Evolutionary conservation across 2,329 filamentous ascomycete genomes (phyloP).

Genomic region (Fusarium stilboides): DNA sequence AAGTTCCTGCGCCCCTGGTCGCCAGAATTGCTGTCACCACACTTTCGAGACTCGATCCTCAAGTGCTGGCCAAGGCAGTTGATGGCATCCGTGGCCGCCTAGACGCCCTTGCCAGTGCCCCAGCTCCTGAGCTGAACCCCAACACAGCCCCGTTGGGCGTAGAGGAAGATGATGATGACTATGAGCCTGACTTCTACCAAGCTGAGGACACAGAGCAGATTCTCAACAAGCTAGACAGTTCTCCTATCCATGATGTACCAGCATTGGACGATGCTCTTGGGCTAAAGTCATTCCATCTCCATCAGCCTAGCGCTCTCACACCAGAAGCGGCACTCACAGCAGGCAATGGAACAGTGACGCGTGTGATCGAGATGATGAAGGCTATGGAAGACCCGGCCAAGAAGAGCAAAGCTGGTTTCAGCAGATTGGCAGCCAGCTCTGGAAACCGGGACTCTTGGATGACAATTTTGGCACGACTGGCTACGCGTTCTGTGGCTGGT

Average conservation of each 20-base stretch:
- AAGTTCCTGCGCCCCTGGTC: conserved; percentile 81
- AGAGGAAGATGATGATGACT: conserved; percentile 87
- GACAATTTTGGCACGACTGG: conserved; percentile 86
- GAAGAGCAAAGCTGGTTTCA: conserved; percentile 81
- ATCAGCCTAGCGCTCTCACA: conserved; percentile 81
- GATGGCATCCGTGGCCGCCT: conserved; percentile 72
- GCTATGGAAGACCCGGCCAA: conserved; percentile 77
- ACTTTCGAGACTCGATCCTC: conserved; percentile 78
- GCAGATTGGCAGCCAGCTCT: conserved; percentile 85
- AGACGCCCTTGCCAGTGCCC: conserved; percentile 61
- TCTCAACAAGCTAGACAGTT: conserved; percentile 81
- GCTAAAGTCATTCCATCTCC: conserved; percentile 85
- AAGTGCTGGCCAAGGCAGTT: conserved; percentile 79
- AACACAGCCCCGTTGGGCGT: conserved; percentile 75
- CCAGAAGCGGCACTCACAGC: conserved; percentile 80
- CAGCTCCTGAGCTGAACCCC: conserved; percentile 66
- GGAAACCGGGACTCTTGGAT: conserved; percentile 93
- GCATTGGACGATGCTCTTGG: conserved; percentile 64
- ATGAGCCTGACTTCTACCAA: conserved; percentile 88
- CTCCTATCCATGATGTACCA: conserved; percentile 65
- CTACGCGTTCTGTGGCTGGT: conserved; percentile 82
- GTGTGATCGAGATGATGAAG: conserved; percentile 84
- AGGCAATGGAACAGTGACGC: conserved; percentile 80
- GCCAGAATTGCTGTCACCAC: conserved; percentile 87
- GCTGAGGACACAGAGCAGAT: conserved; percentile 85